Evolutionary conservation across 2,329 filamentous ascomycete genomes (phyloP).

Genomic region (Microdochium nivale): DNA sequence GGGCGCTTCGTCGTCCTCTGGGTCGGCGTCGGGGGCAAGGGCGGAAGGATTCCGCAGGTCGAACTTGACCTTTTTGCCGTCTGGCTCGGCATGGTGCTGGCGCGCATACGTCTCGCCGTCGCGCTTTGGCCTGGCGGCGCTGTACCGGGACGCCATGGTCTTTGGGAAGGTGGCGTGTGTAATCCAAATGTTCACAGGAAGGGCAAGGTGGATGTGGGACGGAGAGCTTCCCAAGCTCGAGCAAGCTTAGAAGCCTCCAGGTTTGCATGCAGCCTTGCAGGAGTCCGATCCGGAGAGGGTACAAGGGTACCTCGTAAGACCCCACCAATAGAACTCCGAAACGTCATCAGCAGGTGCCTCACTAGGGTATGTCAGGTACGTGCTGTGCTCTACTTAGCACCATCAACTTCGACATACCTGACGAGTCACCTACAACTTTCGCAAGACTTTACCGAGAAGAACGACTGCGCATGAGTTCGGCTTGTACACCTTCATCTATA

Average conservation of each 20-base stretch:
- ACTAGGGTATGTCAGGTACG: neutral
- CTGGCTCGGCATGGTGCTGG: slow-evolving; percentile 47
- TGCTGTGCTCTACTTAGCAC: neutral
- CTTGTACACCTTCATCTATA: too few relatives aligned
- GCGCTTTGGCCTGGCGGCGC: slow-evolving; percentile 71
- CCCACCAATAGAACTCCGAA: neutral
- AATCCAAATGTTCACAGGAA: neutral
- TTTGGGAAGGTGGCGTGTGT: neutral
- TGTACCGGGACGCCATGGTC: slow-evolving; percentile 47
- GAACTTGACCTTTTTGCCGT: slow-evolving; percentile 77
- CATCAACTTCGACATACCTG: too few relatives aligned
- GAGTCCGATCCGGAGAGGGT: slow-evolving; percentile 4
- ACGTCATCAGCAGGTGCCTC: slow-evolving; percentile 6
- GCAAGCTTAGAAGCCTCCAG: neutral
- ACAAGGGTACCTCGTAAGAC: neutral
- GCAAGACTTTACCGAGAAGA: too few relatives aligned
- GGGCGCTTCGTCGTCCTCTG: slow-evolving; percentile 36
- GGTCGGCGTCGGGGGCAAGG: slow-evolving; percentile 73
- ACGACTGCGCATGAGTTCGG: too few relatives aligned
- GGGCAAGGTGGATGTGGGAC: slow-evolving; percentile 1
- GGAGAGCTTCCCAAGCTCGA: slow-evolving; percentile 1
- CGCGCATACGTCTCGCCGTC: slow-evolving; percentile 74
- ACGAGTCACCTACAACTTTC: too few relatives aligned
- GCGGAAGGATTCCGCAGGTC: slow-evolving; percentile 92
- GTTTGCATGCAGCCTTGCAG: slow-evolving; percentile 3